These are phyloP conservation scores for Capsicum chinense DNA, from an alignment of 257 asterid genomes.

Conservation along the genomic window DNA sequence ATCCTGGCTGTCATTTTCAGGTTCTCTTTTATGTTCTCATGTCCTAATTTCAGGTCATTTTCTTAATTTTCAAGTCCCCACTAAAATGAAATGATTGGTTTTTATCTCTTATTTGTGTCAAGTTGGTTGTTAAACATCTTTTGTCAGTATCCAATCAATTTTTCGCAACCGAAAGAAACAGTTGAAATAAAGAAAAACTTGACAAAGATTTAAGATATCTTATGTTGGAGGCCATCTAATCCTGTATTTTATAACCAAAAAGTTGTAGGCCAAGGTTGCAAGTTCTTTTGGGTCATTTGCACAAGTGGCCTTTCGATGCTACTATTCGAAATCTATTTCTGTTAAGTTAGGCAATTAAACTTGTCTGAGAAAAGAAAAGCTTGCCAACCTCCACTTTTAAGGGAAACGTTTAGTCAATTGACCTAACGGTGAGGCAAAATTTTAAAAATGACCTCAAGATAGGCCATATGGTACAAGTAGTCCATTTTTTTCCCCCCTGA, in stretches of 20 bases:
- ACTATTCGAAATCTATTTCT: background rate
- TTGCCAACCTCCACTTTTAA: background rate
- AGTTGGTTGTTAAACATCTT: background rate
- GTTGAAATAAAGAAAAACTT: background rate
- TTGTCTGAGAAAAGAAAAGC: background rate
- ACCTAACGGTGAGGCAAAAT: background rate
- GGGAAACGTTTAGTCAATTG: background rate
- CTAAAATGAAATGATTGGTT: background rate
- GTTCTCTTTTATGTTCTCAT: background rate
- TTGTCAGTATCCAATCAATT: slow-evolving; percentile 23
- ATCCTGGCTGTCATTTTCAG: slow-evolving; percentile 44
- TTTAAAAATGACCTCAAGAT: background rate
- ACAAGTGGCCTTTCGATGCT: background rate
- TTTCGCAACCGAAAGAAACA: background rate
- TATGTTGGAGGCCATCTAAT: background rate
- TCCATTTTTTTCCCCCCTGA: background rate
- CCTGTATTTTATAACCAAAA: background rate
- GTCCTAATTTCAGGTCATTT: background rate
- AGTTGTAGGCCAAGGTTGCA: background rate
- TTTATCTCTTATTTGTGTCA: background rate
- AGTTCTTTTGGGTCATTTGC: background rate
- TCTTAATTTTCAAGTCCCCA: background rate
- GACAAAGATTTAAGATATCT: background rate
- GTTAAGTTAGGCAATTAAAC: background rate
- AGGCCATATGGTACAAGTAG: background rate